Base-by-base conservation (phyloP, 139 green algal genomes). In the Chlamydomonas schloesseri region DNA sequence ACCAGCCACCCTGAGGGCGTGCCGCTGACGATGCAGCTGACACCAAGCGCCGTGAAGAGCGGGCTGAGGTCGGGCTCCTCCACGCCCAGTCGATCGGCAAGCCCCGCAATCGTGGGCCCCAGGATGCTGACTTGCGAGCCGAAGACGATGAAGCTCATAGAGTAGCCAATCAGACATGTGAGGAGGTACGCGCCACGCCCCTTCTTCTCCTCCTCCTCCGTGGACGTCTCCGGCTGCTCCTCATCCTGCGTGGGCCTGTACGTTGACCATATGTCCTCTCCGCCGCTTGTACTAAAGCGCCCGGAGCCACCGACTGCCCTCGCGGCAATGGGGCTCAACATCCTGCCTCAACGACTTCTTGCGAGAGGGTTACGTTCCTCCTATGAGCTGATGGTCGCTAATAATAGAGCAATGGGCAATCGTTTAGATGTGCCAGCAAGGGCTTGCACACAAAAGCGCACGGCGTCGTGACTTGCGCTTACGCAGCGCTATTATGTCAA, bases 1-100 rank as follows among this genome's bases (percentile, higher is more conserved):
- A 92, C 89, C 13, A 92, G 77, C 89, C 89, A 92, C 8, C 89
- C 89, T 2, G 86, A 90, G 20, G 89, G 89, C 62, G 89, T 89
- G 53, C 89, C 89, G 55, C 75, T 88, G 37, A 90, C 64, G 47
- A 92, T 92, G 86, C 89, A 92, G 70, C 75, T 88, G 70, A 92
- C 72, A 55, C 89, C 89, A 37, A 92, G 76, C 8, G 89, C 89
- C 4, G 89, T 92, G 77, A 92, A 92, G 3, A 92, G 71, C 1
- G 89, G 89, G 55, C 74, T 88, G 4, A 92, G 71, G 74, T 90
- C 84, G 15, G 89, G 47, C 74, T 90, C 89, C 20, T 84, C 81
- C 1, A 90, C 84, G 31, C 64, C 31, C 10, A 92, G 65, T n/a
- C 42, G 28, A 2, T 87, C 47, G 3, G 85, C 69, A 0, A 92